Evolutionary conservation across 1,139 yeast species (phyloP), one percentile per base, ranked within the genome.

Genomic region (Scheffersomyces titani): DNA sequence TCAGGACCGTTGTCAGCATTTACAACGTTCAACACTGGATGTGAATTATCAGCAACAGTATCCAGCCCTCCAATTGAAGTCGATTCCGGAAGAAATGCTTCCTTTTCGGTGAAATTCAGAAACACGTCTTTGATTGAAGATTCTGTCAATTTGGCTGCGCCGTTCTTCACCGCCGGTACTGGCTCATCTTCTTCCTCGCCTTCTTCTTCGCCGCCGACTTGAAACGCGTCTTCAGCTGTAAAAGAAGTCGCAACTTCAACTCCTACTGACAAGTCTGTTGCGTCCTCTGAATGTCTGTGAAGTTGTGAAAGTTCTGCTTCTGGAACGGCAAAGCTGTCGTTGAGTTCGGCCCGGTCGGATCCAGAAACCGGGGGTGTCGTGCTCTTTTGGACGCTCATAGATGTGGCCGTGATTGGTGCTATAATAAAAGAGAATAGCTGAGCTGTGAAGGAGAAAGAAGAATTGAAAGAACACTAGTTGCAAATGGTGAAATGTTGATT

Each of bases 401-500:
- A 5, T 30, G 40, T 30, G 13, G 40, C 40, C 40, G 9, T 3
- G 13, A 11, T 6, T 30, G 16, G 16, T 30, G 13, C 40, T 30
- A 30, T 16, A 16, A 30, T 11, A 30, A 30, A 30, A 9, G 16
- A 11, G 30, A n/a, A n/a, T 24, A 30, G 40, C 40, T 11, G 40
- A 30, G 40, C 40, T 2, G 11, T 4, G 3, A 9, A 30, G 2
- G 40, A 30, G 40, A 9, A 30, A 11, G 2, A 9, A 16, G 13
- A 30, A 30, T 13, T 6, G 13, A 30, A 30, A 30, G 40, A 30
- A 4, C 16, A 30, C 40, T 30, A 30, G 40, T 30, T 30, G 40
- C 40, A 30, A 30, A 30, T 51, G n/a, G 70, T 63, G 5, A 57
- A 52, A 49, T 30, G 50, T 44, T 40, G 44, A 24, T 20, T 22